phyloP scores from a whole-genome alignment of 345 rosid genomes.

The Theobroma cacao region DNA sequence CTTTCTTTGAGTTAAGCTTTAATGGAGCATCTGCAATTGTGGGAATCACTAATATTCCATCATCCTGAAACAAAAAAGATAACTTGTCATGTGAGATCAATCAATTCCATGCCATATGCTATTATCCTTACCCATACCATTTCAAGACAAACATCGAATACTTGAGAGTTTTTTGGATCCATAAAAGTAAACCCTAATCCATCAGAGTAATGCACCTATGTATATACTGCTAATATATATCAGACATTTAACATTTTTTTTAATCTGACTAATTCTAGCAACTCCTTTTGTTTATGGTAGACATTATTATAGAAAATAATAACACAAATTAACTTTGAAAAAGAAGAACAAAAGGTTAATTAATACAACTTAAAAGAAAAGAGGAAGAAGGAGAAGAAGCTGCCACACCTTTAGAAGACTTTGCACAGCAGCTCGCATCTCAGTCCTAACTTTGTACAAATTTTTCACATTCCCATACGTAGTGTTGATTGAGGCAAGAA shows the following conservation, averaged over 20 bases:
- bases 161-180: too few species aligned
- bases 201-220: neutral
- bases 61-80: slow-evolving; percentile 47
- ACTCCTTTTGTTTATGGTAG: neutral
- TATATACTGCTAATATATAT: neutral
- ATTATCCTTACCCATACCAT: neutral
- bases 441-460: slow-evolving; percentile 67
- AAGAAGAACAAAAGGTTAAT: neutral
- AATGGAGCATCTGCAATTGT: slow-evolving; percentile 70
- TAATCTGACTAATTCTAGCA: neutral
- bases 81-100: neutral
- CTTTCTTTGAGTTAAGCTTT: slow-evolving; percentile 60
- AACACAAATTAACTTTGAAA: neutral
- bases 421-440: slow-evolving; percentile 70
- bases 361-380: neutral
- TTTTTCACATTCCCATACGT: slow-evolving; percentile 50
- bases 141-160: neutral
- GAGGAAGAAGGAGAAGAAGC: neutral
- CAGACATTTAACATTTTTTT: neutral
- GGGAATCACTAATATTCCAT: slow-evolving; percentile 77
- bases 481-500: slow-evolving; percentile 54
- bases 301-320: neutral
- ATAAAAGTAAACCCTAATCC: neutral
- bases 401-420: slow-evolving; percentile 70
- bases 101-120: neutral